Percentiles rank a stretch among this genome's conserved stretches.
Evolutionary conservation across 768 basidiomycete genomes (phyloP).

Genomic region (Trametes cubensis): DNA sequence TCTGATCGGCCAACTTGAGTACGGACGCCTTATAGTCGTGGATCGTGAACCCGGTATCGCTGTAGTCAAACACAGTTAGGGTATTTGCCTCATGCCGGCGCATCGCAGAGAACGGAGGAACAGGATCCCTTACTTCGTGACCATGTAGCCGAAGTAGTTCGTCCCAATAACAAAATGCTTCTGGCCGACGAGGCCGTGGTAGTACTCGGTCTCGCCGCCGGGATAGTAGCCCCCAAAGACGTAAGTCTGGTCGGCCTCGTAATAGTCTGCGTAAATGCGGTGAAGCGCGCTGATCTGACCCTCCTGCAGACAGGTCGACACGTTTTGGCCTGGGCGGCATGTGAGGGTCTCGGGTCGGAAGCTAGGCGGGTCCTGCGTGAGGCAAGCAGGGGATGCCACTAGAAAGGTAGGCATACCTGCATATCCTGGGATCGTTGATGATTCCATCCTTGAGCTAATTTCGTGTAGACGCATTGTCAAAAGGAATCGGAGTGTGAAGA

Average conservation of each 20-base stretch:
- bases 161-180: conserved; percentile 19
- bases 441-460: conserved; percentile 33
- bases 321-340: conserved; percentile 31
- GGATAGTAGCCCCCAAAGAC: conserved; percentile 34
- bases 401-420: conserved; percentile 20
- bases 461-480: not conserved
- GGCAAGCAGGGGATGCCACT: not conserved
- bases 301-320: conserved; percentile 32
- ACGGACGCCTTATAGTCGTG: conserved; percentile 25
- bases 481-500: not conserved
- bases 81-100: not conserved
- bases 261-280: conserved; percentile 33
- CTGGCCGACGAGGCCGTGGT: conserved; percentile 23
- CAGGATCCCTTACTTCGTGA: conserved; percentile 26
- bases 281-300: conserved; percentile 33
- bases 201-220: conserved; percentile 30
- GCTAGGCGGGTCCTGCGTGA: not conserved
- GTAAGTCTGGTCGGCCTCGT: conserved; percentile 31
- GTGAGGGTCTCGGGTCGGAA: conserved; percentile 36
- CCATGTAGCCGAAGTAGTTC: conserved; percentile 26
- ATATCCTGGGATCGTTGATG: conserved; percentile 31
- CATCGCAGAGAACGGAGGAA: not conserved
- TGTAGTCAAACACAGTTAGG: not conserved
- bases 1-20: conserved; percentile 21
- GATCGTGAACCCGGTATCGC: conserved; percentile 28